phyloP scores from a whole-genome alignment of 2,329 filamentous ascomycete genomes.

The Fusarium sp. region DNA sequence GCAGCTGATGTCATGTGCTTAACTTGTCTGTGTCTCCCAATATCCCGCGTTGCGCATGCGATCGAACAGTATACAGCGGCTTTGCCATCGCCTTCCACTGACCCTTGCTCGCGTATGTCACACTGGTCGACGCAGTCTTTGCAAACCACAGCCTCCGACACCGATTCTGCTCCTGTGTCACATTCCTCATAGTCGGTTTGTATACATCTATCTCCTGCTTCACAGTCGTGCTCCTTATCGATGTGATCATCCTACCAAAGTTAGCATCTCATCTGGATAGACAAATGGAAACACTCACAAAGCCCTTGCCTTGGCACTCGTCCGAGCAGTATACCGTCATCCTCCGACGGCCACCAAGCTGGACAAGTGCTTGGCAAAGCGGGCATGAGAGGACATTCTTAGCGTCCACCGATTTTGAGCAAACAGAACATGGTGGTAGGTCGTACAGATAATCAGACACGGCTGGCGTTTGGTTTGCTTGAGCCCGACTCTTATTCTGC shows the following conservation, averaged over 20 bases:
- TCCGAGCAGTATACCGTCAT: constrained; percentile 60
- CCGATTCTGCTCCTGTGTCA: constrained; percentile 51
- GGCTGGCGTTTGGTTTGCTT: constrained; percentile 44
- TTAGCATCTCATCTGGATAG: constrained; percentile 37
- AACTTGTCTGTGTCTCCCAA: constrained; percentile 53
- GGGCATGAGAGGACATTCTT: constrained; percentile 56
- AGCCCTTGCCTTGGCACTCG: constrained; percentile 54
- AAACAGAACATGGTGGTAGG: constrained; percentile 55
- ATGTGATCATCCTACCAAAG: constrained; percentile 53
- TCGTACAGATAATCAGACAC: constrained; percentile 51
- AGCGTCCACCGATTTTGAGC: constrained; percentile 49
- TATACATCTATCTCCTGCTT: constrained; percentile 55
- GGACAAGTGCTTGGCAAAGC: constrained; percentile 57
- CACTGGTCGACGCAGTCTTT: constrained; percentile 54
- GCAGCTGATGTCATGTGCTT: constrained; percentile 43
- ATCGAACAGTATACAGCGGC: constrained; percentile 56
- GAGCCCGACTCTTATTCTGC: constrained; percentile 52
- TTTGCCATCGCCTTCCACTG: not conserved
- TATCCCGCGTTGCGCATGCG: constrained; percentile 56
- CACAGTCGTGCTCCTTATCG: constrained; percentile 55
- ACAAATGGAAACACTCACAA: constrained; percentile 50
- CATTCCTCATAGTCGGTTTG: constrained; percentile 54
- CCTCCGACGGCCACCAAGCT: constrained; percentile 51
- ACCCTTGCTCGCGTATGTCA: constrained; percentile 3
- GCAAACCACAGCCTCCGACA: constrained; percentile 52